Evolutionary conservation across 1,284 basidiomycete species (phyloP).

Genomic region (Amanita bisporigera): DNA sequence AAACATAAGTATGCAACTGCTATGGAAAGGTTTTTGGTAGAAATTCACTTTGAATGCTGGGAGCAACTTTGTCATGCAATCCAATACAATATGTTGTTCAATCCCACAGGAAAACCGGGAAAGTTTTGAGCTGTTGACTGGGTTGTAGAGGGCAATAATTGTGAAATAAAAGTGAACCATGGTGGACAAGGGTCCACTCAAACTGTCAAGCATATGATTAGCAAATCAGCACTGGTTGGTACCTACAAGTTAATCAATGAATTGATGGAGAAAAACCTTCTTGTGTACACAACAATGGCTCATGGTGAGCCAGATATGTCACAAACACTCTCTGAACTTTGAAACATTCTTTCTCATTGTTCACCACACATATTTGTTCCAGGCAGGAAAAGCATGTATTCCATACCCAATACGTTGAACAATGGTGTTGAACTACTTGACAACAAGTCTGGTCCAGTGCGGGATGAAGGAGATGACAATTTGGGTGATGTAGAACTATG

Average conservation of each 20-base stretch:
- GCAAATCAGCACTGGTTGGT: constrained; percentile 36
- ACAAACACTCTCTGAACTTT: constrained; percentile 13
- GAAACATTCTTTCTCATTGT: neutral
- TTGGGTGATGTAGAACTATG: no score
- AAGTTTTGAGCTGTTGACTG: constrained; percentile 27
- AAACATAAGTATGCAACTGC: constrained; percentile 46
- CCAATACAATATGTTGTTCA: constrained; percentile 8
- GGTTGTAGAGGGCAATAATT: constrained; percentile 24
- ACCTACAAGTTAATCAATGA: constrained; percentile 22
- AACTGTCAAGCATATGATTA: constrained; percentile 27
- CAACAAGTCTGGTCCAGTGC: constrained; percentile 6
- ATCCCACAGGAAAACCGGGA: constrained; percentile 21
- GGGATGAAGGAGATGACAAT: neutral
- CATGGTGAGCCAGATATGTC: constrained; percentile 25
- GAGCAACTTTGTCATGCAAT: constrained; percentile 17
- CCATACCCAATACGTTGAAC: neutral
- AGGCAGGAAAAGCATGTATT: constrained; percentile 4
- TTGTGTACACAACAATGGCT: neutral
- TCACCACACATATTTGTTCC: constrained; percentile 10
- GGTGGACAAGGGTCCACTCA: constrained; percentile 27
- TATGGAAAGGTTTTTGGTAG: constrained; percentile 29
- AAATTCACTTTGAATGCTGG: constrained; percentile 38
- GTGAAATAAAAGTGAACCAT: constrained; percentile 30
- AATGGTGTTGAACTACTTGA: neutral
- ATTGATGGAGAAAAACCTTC: neutral